Conservation (phyloP, 768 basidiomycete genomes). For the Boletus subparvulus region DNA sequence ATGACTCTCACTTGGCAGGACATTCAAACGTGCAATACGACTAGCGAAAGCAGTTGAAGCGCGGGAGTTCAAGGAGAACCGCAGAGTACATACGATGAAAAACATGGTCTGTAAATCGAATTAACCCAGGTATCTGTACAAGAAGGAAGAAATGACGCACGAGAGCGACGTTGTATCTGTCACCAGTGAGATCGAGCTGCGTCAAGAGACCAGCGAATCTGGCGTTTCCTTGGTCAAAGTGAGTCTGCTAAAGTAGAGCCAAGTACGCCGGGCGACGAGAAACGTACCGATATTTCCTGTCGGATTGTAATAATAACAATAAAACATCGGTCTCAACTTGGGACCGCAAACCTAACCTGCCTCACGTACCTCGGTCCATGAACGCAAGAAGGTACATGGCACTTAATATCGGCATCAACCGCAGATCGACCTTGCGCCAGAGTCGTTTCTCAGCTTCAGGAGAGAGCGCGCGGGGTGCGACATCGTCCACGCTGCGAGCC, state of each 20-base stretch:
- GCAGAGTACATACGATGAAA: slow-evolving; percentile 53
- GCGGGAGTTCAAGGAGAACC: neutral
- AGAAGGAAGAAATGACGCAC: slow-evolving; percentile 34
- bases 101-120: slow-evolving; percentile 54
- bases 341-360: neutral
- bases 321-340: neutral
- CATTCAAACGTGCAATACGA: slow-evolving; percentile 52
- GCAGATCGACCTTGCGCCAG: slow-evolving; percentile 57
- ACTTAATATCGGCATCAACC: slow-evolving; percentile 57
- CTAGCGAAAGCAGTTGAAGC: slow-evolving; percentile 2
- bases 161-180: slow-evolving; percentile 65
- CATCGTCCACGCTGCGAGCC: neutral
- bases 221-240: slow-evolving; percentile 49
- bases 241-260: neutral
- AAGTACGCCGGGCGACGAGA: neutral
- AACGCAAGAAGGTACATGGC: slow-evolving; percentile 64
- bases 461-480: slow-evolving; percentile 5
- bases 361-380: slow-evolving; percentile 54
- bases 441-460: slow-evolving; percentile 49
- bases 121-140: neutral
- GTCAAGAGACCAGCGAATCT: slow-evolving; percentile 59
- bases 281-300: slow-evolving; percentile 56
- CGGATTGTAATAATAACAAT: neutral
- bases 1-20: slow-evolving; percentile 55
- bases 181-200: slow-evolving; percentile 55